These are phyloP conservation scores for Aspergillus aculeatus DNA, from an alignment of 2,329 filamentous ascomycete genomes.

Conservation along the genomic window DNA sequence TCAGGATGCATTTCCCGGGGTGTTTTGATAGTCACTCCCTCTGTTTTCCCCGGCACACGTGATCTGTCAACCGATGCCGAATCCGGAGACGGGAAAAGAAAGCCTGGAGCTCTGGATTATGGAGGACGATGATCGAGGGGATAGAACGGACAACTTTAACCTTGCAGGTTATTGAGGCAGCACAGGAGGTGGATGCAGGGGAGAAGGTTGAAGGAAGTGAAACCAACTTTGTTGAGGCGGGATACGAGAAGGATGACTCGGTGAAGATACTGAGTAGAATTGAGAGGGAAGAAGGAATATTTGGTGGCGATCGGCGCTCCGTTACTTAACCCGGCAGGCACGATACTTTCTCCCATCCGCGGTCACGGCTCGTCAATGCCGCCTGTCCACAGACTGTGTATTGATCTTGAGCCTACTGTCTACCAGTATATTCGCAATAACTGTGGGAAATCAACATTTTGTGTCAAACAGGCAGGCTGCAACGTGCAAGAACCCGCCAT, in stretches of 20 bases:
- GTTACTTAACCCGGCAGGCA: neutral
- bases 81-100: neutral
- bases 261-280: neutral
- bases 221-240: neutral
- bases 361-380: neutral
- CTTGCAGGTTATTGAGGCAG: neutral
- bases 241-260: neutral
- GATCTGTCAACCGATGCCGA: neutral
- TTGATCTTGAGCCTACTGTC: neutral
- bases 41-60: slow-evolving; percentile 2
- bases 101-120: neutral
- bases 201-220: neutral
- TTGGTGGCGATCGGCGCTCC: neutral
- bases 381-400: no score
- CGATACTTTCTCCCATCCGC: neutral
- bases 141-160: neutral
- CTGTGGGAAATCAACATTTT: neutral
- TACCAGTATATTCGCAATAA: neutral
- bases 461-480: neutral
- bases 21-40: neutral
- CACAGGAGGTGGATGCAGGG: neutral
- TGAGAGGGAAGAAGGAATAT: neutral
- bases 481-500: neutral
- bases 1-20: neutral
- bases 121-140: neutral